phyloP scores from a whole-genome alignment of 495 filamentous ascomycete species.

The Penicillium atrosanguineum region DNA sequence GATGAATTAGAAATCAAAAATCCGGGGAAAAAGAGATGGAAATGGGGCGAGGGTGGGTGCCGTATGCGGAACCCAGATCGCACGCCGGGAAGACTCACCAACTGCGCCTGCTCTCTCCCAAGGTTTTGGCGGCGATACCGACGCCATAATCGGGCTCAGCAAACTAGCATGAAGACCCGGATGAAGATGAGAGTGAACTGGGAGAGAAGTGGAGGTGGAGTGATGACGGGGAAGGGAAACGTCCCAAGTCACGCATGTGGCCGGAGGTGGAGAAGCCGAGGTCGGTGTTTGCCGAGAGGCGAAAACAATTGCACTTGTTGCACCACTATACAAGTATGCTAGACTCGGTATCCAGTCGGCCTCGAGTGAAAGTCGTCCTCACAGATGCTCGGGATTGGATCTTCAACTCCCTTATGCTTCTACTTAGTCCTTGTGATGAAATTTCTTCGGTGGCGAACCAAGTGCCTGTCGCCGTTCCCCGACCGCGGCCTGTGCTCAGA shows the following conservation, averaged over 20 bases:
- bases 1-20: slow-evolving; percentile 1
- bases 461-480: slow-evolving; percentile 1
- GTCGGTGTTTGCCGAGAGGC: slow-evolving; percentile 24
- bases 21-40: slow-evolving; percentile 4
- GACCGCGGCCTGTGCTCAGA: slow-evolving; percentile 3
- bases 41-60: slow-evolving; percentile 5
- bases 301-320: background rate
- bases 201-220: slow-evolving; percentile 13
- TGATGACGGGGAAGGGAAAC: slow-evolving; percentile 16
- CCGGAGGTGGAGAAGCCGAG: slow-evolving; percentile 32
- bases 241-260: slow-evolving; percentile 27
- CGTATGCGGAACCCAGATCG: background rate
- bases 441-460: slow-evolving; percentile 22
- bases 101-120: slow-evolving; percentile 82
- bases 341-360: background rate
- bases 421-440: background rate
- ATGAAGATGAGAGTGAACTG: background rate
- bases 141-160: slow-evolving; percentile 41
- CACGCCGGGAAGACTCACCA: slow-evolving; percentile 37
- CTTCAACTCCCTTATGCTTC: background rate
- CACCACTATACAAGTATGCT: no score
- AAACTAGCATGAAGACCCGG: slow-evolving; percentile 32
- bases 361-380: background rate
- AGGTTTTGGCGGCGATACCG: slow-evolving; percentile 88
- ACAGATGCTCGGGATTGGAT: background rate